phyloP scores from a whole-genome alignment of 306 rosid species.

The Castanea sativa region DNA sequence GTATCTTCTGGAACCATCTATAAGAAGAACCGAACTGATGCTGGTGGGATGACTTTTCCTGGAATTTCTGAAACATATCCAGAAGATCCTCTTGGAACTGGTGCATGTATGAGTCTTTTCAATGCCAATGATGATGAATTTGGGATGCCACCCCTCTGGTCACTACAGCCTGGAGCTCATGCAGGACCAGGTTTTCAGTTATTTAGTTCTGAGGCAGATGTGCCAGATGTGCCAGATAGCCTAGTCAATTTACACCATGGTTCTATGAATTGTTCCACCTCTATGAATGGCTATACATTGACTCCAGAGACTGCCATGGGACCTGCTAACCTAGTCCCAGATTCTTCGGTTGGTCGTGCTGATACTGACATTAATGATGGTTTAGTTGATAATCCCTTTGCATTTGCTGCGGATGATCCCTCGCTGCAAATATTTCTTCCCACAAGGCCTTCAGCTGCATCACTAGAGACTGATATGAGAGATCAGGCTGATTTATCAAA shows the following conservation, averaged over 20 bases:
- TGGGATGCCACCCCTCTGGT: constrained; percentile 65
- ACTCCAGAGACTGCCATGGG: constrained; percentile 64
- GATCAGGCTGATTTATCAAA: constrained; percentile 70
- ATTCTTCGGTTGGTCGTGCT: constrained; percentile 51
- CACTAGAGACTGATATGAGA: constrained; percentile 68
- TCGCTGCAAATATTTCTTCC: constrained; percentile 98
- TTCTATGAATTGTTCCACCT: constrained; percentile 61
- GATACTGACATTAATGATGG: constrained; percentile 74
- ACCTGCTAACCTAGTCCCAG: constrained; percentile 48
- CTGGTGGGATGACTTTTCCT: constrained; percentile 49
- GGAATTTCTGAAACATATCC: constrained; percentile 58
- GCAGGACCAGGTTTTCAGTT: constrained; percentile 74
- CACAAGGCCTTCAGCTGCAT: constrained; percentile 71
- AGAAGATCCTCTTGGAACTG: constrained; percentile 59
- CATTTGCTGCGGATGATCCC: constrained; percentile 82
- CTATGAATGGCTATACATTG: constrained; percentile 70
- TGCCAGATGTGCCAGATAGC: constrained; percentile 65
- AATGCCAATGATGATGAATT: constrained; percentile 60
- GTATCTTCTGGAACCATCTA: constrained; percentile 45
- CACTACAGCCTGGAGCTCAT: constrained; percentile 67
- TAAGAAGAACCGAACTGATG: constrained; percentile 44
- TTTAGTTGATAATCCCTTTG: constrained; percentile 85
- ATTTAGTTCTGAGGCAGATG: constrained; percentile 73
- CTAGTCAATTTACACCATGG: constrained; percentile 64
- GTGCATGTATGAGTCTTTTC: constrained; percentile 70